phyloP scores from a whole-genome alignment of 129 eudicot genomes.

The Tagetes patula region DNA sequence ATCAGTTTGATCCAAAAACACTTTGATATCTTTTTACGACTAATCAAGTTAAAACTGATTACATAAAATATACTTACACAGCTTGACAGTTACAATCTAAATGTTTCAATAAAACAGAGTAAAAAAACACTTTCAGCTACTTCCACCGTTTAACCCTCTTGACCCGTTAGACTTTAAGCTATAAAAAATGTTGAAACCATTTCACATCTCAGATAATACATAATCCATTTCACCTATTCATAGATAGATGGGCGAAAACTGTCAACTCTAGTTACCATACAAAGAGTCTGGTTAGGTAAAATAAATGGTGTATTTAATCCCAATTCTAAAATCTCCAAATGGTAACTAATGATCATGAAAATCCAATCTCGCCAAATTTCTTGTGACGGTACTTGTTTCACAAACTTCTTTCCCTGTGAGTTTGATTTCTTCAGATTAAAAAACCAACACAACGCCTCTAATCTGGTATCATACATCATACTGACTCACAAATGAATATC shows the following conservation, averaged over 20 bases:
- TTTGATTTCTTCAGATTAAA: neutral
- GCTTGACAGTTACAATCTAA: neutral
- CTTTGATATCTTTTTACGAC: neutral
- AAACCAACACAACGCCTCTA: neutral
- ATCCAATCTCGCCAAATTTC: neutral
- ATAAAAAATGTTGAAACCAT: neutral
- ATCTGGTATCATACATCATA: neutral
- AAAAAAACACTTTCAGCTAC: neutral
- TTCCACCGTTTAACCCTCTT: neutral
- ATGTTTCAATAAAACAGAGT: neutral
- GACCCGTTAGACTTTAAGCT: neutral
- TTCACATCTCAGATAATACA: neutral
- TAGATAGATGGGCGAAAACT: neutral
- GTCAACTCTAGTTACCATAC: neutral
- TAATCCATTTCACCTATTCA: neutral
- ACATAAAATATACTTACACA: neutral
- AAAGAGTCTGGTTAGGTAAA: neutral
- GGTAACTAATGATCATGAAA: neutral
- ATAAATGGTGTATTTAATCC: neutral
- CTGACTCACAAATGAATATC: neutral
- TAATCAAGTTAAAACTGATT: neutral
- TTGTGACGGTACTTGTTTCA: neutral
- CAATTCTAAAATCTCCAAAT: neutral
- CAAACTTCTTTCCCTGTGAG: neutral
- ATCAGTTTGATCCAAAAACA: neutral